Percentiles rank a stretch among this genome's conserved stretches.
phyloP scores from a whole-genome alignment of 192 early-diverging fungal genomes.

The Coemansia sp. region DNA sequence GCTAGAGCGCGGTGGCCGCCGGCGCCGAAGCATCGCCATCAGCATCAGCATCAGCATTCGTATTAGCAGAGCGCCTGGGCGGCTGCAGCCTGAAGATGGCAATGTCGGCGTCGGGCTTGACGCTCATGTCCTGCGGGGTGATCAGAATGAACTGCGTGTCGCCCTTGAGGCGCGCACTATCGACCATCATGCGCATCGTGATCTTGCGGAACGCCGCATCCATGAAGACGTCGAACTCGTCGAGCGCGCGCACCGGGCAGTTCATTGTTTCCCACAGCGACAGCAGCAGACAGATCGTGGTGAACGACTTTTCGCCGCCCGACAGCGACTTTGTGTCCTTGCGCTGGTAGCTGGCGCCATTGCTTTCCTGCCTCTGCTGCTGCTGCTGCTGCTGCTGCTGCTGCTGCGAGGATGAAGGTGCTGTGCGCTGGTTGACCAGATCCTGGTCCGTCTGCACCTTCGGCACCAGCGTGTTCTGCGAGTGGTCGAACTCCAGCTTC shows the following conservation, averaged over 20 bases:
- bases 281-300: constrained; percentile 89
- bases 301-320: constrained; percentile 97
- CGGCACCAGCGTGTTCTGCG: constrained; percentile 60
- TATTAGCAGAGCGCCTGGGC: constrained; percentile 40
- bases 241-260: constrained; percentile 88
- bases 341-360: constrained; percentile 28
- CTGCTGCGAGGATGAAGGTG: too few relatives aligned
- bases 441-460: constrained; percentile 60
- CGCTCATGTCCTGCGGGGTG: constrained; percentile 88
- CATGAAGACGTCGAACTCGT: constrained; percentile 99
- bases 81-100: constrained; percentile 58
- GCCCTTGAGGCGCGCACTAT: constrained; percentile 67
- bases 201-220: constrained; percentile 93
- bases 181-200: constrained; percentile 88
- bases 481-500: constrained; percentile 74
- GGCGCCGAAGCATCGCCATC: too few relatives aligned
- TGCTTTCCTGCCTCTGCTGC: constrained; percentile 7
- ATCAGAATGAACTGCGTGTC: constrained; percentile 94
- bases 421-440: constrained; percentile 21
- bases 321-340: constrained; percentile 92
- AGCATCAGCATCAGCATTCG: not conserved
- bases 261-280: constrained; percentile 92
- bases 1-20: too few relatives aligned
- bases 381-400: constrained; percentile 8
- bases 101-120: constrained; percentile 52